Conservation (phyloP, 495 filamentous ascomycete species). For the Pseudotulostoma volvatum region DNA sequence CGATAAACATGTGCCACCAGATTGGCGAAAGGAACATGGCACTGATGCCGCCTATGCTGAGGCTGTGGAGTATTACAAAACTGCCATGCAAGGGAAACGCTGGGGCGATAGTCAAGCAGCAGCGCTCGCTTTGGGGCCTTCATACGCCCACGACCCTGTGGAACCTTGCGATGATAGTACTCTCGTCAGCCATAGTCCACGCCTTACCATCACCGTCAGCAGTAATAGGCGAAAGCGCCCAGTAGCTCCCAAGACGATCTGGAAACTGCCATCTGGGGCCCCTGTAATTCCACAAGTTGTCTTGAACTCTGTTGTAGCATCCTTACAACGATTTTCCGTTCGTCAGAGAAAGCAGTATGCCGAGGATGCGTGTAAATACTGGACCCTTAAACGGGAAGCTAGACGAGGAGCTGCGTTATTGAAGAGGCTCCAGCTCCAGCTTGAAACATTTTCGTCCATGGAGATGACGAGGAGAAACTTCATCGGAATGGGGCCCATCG, state of each 20-base stretch:
- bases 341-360: constrained; percentile 81
- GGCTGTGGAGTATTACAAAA: constrained; percentile 68
- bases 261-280: constrained; percentile 89
- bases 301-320: constrained; percentile 61
- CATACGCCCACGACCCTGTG: constrained; percentile 7
- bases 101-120: constrained; percentile 87
- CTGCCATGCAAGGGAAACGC: constrained; percentile 64
- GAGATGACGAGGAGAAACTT: constrained; percentile 91
- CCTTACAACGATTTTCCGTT: constrained; percentile 63
- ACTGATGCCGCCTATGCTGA: constrained; percentile 49
- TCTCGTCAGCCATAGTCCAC: constrained; percentile 28
- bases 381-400: constrained; percentile 92
- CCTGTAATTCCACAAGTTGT: constrained; percentile 83
- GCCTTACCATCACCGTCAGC: constrained; percentile 43
- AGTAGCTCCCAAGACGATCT: constrained; percentile 49
- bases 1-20: constrained; percentile 83
- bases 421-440: constrained; percentile 77
- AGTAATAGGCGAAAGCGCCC: constrained; percentile 62
- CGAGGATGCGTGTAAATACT: constrained; percentile 86
- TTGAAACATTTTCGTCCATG: constrained; percentile 84
- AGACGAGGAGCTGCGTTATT: constrained; percentile 78
- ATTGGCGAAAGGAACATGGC: constrained; percentile 76
- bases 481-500: constrained; percentile 73
- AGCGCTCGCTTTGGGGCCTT: constrained; percentile 59
- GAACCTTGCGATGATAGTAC: background rate